Base-by-base conservation (phyloP, 78 protist genomes). In the Planoprotostelium fungivorum region DNA sequence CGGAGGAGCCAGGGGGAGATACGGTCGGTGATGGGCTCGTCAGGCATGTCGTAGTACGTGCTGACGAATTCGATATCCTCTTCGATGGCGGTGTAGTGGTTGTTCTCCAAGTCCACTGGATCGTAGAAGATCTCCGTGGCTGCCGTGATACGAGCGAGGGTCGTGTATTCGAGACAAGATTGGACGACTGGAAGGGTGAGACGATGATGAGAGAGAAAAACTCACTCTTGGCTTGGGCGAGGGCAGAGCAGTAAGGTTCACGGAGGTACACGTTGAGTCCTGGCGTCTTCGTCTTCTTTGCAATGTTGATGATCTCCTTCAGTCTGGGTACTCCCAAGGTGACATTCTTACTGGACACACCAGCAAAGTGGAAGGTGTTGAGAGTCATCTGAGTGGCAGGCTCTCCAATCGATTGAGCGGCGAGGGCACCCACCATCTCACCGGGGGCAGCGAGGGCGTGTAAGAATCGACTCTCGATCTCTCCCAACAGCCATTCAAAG, bases 321-420 rank as follows among this genome's bases (percentile, higher is more conserved):
- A 99, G 93, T 83, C 99, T 97, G 36, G 99, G 99, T 34, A 98
- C 98, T 92, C 99, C 99, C 38, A 98, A 97, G 16, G 99, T 98
- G 73, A 99, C 99, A 88, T 95, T 99, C 98, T 99, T 99, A 37
- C 98, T 83, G 0, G 98, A 91, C 85, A 99, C 98, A 85, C 99
- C 99, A 38, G 99, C 99, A 84, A 89, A 96, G 92, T 99, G 99
- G 98, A 99, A 99, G 34, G 99, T 99, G 97, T 99, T 99, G 88
- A 99, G 96, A 1, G 99, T 99, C 99, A 99, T 99, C 94, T 99
- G 99, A 36, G 99, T 99, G 34, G 99, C 99, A 28, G 99, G 99
- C 96, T 99, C 99, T n/a, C 99, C 99, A 34, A 99, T 96, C 0
- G 97, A 95, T 96, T 99, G 99, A 29, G 99, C 99, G 0, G 99